Evolutionary conservation across 2,329 filamentous ascomycete genomes (phyloP), one percentile per base, ranked within the genome.

Genomic region (Apiospora kogelbergensis): DNA sequence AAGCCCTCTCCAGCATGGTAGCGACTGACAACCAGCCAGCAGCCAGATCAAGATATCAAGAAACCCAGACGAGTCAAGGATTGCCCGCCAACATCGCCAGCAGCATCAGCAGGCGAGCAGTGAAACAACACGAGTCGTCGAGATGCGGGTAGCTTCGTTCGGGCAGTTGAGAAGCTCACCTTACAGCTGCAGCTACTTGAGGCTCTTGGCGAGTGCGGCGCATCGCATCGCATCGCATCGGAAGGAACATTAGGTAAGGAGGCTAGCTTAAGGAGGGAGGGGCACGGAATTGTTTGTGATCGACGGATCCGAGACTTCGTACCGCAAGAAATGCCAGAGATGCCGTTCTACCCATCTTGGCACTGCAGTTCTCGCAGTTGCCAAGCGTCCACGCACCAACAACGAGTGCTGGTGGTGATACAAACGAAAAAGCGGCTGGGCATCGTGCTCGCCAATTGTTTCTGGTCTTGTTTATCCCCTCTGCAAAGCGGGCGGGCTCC

Each of bases 251-350:
- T 60, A 60, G 13, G 26, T 60, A 60, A 60, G 30, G 53, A 60
- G 20, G 30, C 30, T n/a, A 37, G 26, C 3, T 33, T 9, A 60
- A 37, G 53, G 30, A 13, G 53, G 30, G 30, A 60, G 53, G 53
- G 30, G 53, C 53, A 60, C 53, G 53, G 53, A 60, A 60, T 60
- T 60, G 53, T 60, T 60, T 60, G 53, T 37, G 53, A 60, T 60
- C 53, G 53, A 60, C 53, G 17, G 30, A 60, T 60, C 53, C 53
- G 53, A 60, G 53, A 60, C 53, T 37, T 17, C 10, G 53, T 37
- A 60, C 30, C 53, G 30, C 53, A 30, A 60, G 20, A 10, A 60
- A 60, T 60, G 53, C 53, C 53, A 37, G 53, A 60, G 53, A 60
- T 60, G 53, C 53, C 53, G 53, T 60, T 33, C 26, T 60, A 60